These are phyloP conservation scores for Passiflora organensis DNA, from an alignment of 345 rosid genomes.

Conservation along the genomic window DNA sequence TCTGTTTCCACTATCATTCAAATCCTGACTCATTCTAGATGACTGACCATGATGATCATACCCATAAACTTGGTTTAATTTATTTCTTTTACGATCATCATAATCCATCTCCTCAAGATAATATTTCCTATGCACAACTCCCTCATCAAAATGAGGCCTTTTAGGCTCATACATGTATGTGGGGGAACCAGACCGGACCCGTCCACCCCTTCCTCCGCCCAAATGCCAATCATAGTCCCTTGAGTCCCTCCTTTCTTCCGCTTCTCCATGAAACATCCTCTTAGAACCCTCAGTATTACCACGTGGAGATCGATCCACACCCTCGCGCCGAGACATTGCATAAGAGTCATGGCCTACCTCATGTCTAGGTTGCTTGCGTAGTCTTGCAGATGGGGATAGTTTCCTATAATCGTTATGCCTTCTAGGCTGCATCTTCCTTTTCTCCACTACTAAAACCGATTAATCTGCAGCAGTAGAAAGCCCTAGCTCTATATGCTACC, in stretches of 20 bases:
- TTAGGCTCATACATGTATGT: slow-evolving; percentile 16
- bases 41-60: slow-evolving; percentile 28
- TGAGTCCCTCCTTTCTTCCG: slow-evolving; percentile 20
- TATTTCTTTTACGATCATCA: slow-evolving; percentile 24
- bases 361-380: slow-evolving; percentile 21
- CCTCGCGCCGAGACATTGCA: slow-evolving; percentile 17
- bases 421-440: slow-evolving; percentile 42
- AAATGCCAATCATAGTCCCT: slow-evolving; percentile 31
- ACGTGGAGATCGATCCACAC: slow-evolving; percentile 16
- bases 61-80: slow-evolving; percentile 26
- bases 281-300: slow-evolving; percentile 27
- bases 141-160: slow-evolving; percentile 28
- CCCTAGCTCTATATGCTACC: too few species aligned
- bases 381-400: slow-evolving; percentile 27
- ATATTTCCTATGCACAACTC: slow-evolving; percentile 18
- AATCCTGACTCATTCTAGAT: slow-evolving; percentile 30
- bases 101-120: slow-evolving; percentile 20
- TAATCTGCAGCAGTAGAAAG: too few species aligned
- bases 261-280: slow-evolving; percentile 19
- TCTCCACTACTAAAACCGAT: too few species aligned
- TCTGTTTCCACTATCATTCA: slow-evolving; percentile 30
- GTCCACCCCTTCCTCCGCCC: slow-evolving; percentile 28
- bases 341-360: slow-evolving; percentile 20
- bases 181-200: slow-evolving; percentile 23
- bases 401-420: slow-evolving; percentile 28